phyloP scores from a whole-genome alignment of 352 stramenopile species.

The Phytophthora pluvialis region DNA sequence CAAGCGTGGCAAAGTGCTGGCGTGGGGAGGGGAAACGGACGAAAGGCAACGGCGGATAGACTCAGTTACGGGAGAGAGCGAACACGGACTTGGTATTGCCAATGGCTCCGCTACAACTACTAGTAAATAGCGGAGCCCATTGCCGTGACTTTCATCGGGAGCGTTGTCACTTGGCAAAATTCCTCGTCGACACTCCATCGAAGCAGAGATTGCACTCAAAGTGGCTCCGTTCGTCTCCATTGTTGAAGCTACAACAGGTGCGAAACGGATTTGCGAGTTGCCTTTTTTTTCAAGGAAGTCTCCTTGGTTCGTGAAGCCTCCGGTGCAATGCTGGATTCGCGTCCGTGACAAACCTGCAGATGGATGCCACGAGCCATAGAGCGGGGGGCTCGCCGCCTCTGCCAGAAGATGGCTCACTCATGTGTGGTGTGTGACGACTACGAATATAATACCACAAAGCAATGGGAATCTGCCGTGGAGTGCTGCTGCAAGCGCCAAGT shows the following conservation, averaged over 20 bases:
- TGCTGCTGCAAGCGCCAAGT: not conserved
- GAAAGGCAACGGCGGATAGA: slow-evolving; percentile 12
- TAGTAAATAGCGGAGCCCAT: no score
- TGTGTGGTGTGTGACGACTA: not conserved
- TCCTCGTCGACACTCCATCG: slow-evolving; percentile 14
- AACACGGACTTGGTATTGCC: not conserved
- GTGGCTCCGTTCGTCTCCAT: slow-evolving; percentile 3
- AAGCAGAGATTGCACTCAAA: slow-evolving; percentile 1
- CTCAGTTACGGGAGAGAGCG: slow-evolving; percentile 25
- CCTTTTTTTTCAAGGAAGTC: not conserved
- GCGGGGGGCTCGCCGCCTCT: slow-evolving; percentile 3
- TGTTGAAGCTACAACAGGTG: slow-evolving; percentile 13
- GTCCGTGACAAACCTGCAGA: slow-evolving; percentile 19
- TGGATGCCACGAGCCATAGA: slow-evolving; percentile 5
- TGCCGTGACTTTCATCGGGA: not conserved
- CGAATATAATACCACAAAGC: not conserved
- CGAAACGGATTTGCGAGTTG: slow-evolving; percentile 25
- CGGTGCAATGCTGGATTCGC: slow-evolving; percentile 7
- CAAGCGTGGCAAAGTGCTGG: slow-evolving; percentile 9
- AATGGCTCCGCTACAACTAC: no score
- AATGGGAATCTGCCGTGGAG: not conserved
- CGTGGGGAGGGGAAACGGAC: slow-evolving; percentile 12
- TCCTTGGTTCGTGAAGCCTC: not conserved
- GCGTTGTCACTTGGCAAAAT: slow-evolving; percentile 5
- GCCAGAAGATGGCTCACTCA: slow-evolving; percentile 14